These are phyloP conservation scores for Rubroshorea leprosula DNA, from an alignment of 345 rosid genomes.

Conservation along the genomic window DNA sequence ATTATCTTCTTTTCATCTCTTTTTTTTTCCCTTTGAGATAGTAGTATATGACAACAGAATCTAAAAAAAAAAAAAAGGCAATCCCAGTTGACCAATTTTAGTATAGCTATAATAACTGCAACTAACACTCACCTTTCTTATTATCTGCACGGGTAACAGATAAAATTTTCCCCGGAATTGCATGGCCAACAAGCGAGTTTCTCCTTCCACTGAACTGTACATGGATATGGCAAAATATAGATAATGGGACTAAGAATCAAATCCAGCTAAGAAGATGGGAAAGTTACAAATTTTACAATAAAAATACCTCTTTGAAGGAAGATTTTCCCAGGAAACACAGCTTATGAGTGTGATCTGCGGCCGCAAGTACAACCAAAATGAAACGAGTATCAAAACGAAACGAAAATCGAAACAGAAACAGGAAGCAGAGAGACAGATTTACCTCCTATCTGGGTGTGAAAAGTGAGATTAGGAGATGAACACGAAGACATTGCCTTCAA, in stretches of 20 bases:
- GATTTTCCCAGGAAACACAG: no score
- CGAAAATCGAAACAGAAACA: no score
- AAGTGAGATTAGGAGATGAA: neutral
- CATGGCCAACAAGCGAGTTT: slow-evolving; percentile 29
- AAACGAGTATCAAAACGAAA: neutral
- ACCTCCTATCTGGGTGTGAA: neutral
- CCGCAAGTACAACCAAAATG: no score
- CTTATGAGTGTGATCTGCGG: no score
- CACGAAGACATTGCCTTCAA: neutral
- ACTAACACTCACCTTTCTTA: slow-evolving; percentile 24
- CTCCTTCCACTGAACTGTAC: slow-evolving; percentile 28
- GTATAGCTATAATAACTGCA: neutral
- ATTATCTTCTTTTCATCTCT: neutral
- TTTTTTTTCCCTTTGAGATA: no score
- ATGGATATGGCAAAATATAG: neutral
- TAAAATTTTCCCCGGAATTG: slow-evolving; percentile 13
- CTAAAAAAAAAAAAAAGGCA: no score
- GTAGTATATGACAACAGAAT: no score
- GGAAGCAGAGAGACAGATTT: no score
- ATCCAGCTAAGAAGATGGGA: neutral
- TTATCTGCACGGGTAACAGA: slow-evolving; percentile 8
- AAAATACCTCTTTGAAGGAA: slow-evolving; percentile 21
- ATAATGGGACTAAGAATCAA: neutral
- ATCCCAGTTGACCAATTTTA: neutral
- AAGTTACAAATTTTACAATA: neutral